A percentile compares a stretch with the other conserved stretches of the same genome.
Evolutionary conservation across 495 filamentous ascomycete genomes (phyloP).

Genomic region (Neurospora pannonica): DNA sequence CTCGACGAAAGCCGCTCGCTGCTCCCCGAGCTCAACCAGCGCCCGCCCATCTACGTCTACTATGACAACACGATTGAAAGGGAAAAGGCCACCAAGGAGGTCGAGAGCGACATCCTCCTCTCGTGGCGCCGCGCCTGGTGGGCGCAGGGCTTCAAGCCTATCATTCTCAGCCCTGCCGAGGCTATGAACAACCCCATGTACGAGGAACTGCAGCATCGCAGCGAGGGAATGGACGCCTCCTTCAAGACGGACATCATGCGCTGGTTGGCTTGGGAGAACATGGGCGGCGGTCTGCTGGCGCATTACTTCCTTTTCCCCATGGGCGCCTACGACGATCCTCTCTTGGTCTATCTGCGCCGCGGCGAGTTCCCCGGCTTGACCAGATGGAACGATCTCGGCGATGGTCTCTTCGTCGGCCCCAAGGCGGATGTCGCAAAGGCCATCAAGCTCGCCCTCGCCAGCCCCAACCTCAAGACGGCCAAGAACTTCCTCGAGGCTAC

Average conservation of each 20-base stretch:
- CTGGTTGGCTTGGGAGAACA: conserved; percentile 90
- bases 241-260: conserved; percentile 66
- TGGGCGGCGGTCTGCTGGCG: conserved; percentile 77
- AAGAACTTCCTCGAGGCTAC: conserved; percentile 47
- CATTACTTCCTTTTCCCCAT: conserved; percentile 79
- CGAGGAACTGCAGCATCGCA: conserved; percentile 51
- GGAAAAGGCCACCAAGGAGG: conserved; percentile 49
- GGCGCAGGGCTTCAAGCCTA: conserved; percentile 81
- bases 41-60: conserved; percentile 85
- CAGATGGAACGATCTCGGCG: conserved; percentile 62
- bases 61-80: conserved; percentile 63
- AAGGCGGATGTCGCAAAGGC: conserved; percentile 54
- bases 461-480: conserved; percentile 41
- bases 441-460: conserved; percentile 54
- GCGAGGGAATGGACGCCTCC: conserved; percentile 37
- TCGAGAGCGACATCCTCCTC: conserved; percentile 70
- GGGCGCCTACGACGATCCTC: conserved; percentile 63
- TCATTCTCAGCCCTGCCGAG: conserved; percentile 71
- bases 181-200: conserved; percentile 80
- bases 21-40: conserved; percentile 63
- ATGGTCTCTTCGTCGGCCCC: conserved; percentile 65
- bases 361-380: conserved; percentile 65
- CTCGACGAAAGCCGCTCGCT: conserved; percentile 80
- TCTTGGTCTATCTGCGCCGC: conserved; percentile 61
- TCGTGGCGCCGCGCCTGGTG: conserved; percentile 92